Percentiles rank a stretch among this genome's conserved stretches.
These are phyloP conservation scores for Grifola frondosa DNA, from an alignment of 1,284 basidiomycete genomes.

Conservation along the genomic window DNA sequence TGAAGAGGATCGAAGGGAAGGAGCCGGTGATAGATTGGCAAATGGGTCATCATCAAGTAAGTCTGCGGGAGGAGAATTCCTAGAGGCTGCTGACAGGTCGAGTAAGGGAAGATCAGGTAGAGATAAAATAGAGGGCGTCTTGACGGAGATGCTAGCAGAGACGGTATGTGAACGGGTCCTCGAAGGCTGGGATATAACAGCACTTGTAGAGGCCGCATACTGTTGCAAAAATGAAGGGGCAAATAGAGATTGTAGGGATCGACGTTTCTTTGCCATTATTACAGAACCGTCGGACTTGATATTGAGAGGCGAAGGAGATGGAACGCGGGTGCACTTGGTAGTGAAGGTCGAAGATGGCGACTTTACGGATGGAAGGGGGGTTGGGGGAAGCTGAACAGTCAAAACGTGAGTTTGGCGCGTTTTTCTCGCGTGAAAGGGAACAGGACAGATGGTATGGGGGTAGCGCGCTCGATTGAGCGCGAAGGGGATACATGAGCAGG, in stretches of 20 bases:
- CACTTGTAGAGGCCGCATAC: conserved; percentile 17
- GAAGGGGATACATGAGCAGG: conserved; percentile 11
- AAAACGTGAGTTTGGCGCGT: conserved; percentile 11
- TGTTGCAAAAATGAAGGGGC: conserved; percentile 43
- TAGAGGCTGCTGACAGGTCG: conserved; percentile 15
- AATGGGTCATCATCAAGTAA: conserved; percentile 72
- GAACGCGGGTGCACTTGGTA: conserved; percentile 15
- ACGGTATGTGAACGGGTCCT: conserved; percentile 18
- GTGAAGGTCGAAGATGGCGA: conserved; percentile 6
- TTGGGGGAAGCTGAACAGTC: conserved; percentile 14
- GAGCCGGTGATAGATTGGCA: conserved; percentile 47
- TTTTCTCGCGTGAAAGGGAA: conserved; percentile 16
- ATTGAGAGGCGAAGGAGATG: conserved; percentile 8
- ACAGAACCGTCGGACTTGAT: conserved; percentile 15
- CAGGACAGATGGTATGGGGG: conserved; percentile 13
- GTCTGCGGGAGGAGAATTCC: conserved; percentile 38
- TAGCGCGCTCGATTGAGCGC: background rate
- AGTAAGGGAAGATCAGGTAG: conserved; percentile 14
- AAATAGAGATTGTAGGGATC: conserved; percentile 49
- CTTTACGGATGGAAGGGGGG: background rate
- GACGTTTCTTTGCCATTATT: conserved; percentile 44
- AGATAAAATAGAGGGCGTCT: conserved; percentile 19
- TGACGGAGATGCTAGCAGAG: conserved; percentile 12
- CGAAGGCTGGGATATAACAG: conserved; percentile 11
- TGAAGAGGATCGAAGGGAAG: conserved; percentile 22